phyloP scores from a whole-genome alignment of 2,329 filamentous ascomycete genomes.

The Talaromyces pinophilus region DNA sequence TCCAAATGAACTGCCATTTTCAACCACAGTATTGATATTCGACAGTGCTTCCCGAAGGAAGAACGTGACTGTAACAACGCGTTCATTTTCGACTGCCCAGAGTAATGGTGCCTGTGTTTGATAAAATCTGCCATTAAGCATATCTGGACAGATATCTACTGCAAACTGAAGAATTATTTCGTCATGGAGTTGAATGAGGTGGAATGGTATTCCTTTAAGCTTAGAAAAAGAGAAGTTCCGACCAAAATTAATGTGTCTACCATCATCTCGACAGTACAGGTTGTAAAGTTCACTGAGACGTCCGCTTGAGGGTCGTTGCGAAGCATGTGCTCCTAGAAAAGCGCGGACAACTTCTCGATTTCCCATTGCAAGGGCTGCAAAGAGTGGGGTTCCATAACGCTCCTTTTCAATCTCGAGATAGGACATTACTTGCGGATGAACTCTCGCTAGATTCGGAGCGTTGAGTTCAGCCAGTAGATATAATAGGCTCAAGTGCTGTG shows the following conservation, averaged over 20 bases:
- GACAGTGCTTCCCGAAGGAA: neutral
- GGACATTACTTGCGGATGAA: neutral
- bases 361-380: neutral
- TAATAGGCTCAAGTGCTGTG: neutral
- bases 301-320: neutral
- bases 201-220: neutral
- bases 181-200: neutral
- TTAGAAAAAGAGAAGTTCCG: neutral
- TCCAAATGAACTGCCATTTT: neutral
- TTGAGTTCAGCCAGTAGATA: conserved; percentile 6
- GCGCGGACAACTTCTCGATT: neutral
- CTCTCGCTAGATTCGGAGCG: neutral
- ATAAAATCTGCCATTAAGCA: neutral
- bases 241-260: neutral
- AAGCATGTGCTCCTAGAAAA: neutral
- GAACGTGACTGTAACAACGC: neutral
- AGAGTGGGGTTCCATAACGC: neutral
- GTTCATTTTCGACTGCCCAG: neutral
- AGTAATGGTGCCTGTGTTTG: neutral
- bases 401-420: neutral
- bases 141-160: neutral
- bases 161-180: neutral
- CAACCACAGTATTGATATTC: neutral
- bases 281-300: neutral
- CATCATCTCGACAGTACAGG: neutral